Evolutionary conservation across 495 filamentous ascomycete species (phyloP).

Genomic region (Parachaetomium inaequale): DNA sequence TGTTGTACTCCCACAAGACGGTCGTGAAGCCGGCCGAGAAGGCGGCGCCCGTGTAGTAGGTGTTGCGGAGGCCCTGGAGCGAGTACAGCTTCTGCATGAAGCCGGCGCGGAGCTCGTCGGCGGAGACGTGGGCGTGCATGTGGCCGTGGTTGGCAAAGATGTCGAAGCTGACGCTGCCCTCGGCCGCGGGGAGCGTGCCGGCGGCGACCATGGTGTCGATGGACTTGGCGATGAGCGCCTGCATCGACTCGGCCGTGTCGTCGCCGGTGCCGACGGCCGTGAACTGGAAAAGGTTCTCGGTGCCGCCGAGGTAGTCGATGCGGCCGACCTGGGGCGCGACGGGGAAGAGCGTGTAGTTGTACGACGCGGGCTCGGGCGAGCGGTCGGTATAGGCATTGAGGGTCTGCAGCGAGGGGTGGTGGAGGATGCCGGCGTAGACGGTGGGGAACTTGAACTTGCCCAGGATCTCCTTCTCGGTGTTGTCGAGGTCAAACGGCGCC

Average conservation of each 20-base stretch:
- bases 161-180: constrained; percentile 18
- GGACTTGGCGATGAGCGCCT: constrained; percentile 24
- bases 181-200: constrained; percentile 22
- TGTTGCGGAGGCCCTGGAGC: constrained; percentile 48
- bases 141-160: constrained; percentile 27
- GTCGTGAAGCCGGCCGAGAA: constrained; percentile 12
- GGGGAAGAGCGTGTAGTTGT: constrained; percentile 15
- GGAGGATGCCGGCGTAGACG: constrained; percentile 35
- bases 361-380: constrained; percentile 11
- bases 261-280: constrained; percentile 3
- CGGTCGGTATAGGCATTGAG: constrained; percentile 19
- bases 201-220: constrained; percentile 28
- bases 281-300: constrained; percentile 15
- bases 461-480: constrained; percentile 29
- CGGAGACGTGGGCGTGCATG: constrained; percentile 19
- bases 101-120: constrained; percentile 40
- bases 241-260: constrained; percentile 23
- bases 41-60: constrained; percentile 48
- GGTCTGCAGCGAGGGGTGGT: constrained; percentile 12
- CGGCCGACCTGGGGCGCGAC: constrained; percentile 16
- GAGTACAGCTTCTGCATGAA: constrained; percentile 47
- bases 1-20: constrained; percentile 18
- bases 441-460: constrained; percentile 31
- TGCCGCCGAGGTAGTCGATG: constrained; percentile 16
- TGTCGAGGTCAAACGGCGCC: constrained; percentile 33